Percentiles rank a stretch among this genome's conserved stretches.
phyloP scores from a whole-genome alignment of 768 basidiomycete species.

The Pleurotus cornucopiae region DNA sequence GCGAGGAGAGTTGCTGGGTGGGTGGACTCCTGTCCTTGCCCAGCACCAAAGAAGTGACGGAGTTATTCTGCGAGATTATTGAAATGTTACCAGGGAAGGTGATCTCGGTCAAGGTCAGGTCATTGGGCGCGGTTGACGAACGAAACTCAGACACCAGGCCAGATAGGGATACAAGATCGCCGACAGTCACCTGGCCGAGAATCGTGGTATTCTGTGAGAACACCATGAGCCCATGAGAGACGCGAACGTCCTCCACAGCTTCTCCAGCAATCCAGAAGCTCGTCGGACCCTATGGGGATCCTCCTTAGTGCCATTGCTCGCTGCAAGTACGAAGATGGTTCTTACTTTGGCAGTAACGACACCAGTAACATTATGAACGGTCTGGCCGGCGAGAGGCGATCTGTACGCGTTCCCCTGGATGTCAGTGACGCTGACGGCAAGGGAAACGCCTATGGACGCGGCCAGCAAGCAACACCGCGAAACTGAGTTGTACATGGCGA shows the following conservation, averaged over 20 bases:
- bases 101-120: constrained; percentile 49
- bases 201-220: constrained; percentile 37
- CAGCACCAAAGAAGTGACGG: constrained; percentile 44
- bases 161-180: constrained; percentile 42
- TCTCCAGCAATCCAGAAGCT: constrained; percentile 49
- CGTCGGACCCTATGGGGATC: constrained; percentile 28
- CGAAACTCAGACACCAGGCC: constrained; percentile 49
- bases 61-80: constrained; percentile 40
- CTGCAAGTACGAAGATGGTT: neutral
- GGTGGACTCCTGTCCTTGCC: constrained; percentile 52
- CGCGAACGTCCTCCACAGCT: constrained; percentile 37
- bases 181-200: constrained; percentile 34
- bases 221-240: constrained; percentile 48
- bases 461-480: neutral
- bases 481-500: neutral
- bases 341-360: constrained; percentile 51
- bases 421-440: constrained; percentile 38
- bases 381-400: constrained; percentile 42
- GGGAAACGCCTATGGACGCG: constrained; percentile 19
- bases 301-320: neutral
- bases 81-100: constrained; percentile 37
- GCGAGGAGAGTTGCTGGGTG: constrained; percentile 39
- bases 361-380: constrained; percentile 43
- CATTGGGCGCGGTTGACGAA: constrained; percentile 34
- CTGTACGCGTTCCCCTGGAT: constrained; percentile 47